Percentiles rank a stretch among this genome's conserved stretches.
phyloP scores from a whole-genome alignment of 306 rosid genomes.

The Lablab purpureus region DNA sequence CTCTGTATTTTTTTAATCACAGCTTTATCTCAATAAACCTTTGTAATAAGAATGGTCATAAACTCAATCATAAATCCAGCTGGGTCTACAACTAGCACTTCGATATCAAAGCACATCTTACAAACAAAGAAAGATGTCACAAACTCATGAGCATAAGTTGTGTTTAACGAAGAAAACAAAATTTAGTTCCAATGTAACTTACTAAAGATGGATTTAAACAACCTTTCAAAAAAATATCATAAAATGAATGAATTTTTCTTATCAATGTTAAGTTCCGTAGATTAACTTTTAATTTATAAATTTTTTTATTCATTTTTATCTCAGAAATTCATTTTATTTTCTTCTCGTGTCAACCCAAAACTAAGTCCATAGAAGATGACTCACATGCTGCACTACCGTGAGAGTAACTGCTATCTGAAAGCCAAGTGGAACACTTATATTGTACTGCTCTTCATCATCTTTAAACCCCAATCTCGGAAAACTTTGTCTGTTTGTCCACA shows the following conservation, averaged over 20 bases:
- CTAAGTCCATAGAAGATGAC: no score
- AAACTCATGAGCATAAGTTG: not conserved
- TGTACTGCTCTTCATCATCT: not conserved
- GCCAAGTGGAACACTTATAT: no score
- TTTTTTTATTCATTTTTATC: no score
- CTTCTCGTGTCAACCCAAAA: no score
- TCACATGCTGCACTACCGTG: no score
- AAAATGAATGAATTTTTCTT: no score
- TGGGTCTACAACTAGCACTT: not conserved
- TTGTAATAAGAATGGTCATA: not conserved
- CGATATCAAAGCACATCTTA: not conserved
- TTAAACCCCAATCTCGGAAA: not conserved
- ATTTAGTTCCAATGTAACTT: not conserved
- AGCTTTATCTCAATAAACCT: not conserved
- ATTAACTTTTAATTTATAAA: no score
- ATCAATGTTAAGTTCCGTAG: not conserved
- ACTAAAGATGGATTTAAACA: no score
- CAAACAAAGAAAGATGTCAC: not conserved
- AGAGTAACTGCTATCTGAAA: no score
- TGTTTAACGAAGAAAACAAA: not conserved
- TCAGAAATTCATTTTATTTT: no score
- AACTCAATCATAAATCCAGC: not conserved
- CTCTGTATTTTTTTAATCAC: not conserved
- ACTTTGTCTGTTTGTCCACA: not conserved
- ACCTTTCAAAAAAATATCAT: no score